phyloP scores from a whole-genome alignment of 2,329 filamentous ascomycete species.

The Arthrobotrys iridis region DNA sequence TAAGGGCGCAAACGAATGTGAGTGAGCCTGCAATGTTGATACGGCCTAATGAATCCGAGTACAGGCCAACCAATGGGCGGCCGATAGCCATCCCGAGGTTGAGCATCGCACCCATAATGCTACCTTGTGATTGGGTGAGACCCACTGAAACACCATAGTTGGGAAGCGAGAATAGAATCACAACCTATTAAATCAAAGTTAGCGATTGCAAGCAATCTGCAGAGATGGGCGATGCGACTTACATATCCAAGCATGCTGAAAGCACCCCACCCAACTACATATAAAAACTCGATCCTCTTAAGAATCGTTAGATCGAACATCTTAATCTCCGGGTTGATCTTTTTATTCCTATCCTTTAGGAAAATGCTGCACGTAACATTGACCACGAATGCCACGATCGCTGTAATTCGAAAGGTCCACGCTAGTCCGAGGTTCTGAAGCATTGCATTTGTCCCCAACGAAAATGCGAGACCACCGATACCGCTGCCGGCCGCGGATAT shows the following conservation, averaged over 20 bases:
- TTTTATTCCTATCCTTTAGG: slow-evolving; percentile 76
- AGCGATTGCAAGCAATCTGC: slow-evolving; percentile 60
- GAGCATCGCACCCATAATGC: slow-evolving; percentile 76
- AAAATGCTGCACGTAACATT: slow-evolving; percentile 73
- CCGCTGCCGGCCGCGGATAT: slow-evolving; percentile 76
- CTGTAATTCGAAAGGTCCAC: slow-evolving; percentile 75
- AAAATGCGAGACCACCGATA: slow-evolving; percentile 77
- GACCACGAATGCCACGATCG: slow-evolving; percentile 71
- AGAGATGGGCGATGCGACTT: slow-evolving; percentile 64
- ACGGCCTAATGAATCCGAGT: slow-evolving; percentile 75
- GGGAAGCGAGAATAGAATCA: slow-evolving; percentile 61
- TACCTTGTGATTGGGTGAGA: slow-evolving; percentile 73
- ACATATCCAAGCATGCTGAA: slow-evolving; percentile 79
- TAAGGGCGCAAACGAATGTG: slow-evolving; percentile 72
- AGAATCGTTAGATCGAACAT: slow-evolving; percentile 74
- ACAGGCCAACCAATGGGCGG: slow-evolving; percentile 76
- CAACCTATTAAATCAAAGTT: slow-evolving; percentile 20
- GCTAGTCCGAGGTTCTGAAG: slow-evolving; percentile 71
- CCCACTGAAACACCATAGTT: slow-evolving; percentile 77
- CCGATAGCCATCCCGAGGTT: slow-evolving; percentile 74
- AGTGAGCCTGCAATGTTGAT: slow-evolving; percentile 76
- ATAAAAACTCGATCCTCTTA: slow-evolving; percentile 70
- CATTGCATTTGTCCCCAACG: slow-evolving; percentile 74
- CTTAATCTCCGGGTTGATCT: slow-evolving; percentile 73
- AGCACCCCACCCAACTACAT: slow-evolving; percentile 74